Percentiles rank a stretch among this genome's conserved stretches.
Evolutionary conservation across 495 filamentous ascomycete species (phyloP).

Genomic region (Podospora comata): DNA sequence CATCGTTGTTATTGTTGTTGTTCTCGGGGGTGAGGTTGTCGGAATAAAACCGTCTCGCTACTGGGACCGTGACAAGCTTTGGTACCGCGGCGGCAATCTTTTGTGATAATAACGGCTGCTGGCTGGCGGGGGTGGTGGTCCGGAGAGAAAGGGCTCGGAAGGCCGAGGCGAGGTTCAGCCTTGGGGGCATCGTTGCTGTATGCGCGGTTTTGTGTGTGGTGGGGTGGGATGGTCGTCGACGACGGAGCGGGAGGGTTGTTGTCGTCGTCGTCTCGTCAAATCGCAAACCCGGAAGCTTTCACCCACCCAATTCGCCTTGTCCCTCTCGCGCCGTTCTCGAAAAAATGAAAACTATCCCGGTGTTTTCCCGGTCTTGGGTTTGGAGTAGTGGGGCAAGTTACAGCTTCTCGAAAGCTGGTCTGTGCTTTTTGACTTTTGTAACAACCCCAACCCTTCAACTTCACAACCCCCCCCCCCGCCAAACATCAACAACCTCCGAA

Average conservation of each 20-base stretch:
- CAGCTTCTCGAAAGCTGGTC: not conserved
- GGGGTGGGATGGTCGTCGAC: conserved; percentile 3
- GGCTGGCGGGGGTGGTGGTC: not conserved
- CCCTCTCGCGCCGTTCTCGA: not conserved
- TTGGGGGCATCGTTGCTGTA: conserved; percentile 45
- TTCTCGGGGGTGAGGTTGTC: not conserved
- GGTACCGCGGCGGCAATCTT: conserved; percentile 41
- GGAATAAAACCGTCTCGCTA: conserved; percentile 24
- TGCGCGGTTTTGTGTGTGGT: conserved; percentile 11
- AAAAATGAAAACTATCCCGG: conserved; percentile 16
- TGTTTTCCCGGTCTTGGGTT: conserved; percentile 16
- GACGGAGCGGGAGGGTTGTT: not conserved
- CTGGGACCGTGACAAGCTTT: conserved; percentile 27
- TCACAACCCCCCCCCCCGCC: not conserved
- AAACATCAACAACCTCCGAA: conserved; percentile 2
- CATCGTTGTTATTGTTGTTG: too few relatives aligned
- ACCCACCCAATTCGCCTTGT: not conserved
- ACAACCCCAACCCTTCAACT: not conserved
- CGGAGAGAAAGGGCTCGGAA: conserved; percentile 39
- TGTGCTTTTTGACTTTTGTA: not conserved
- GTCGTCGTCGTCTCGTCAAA: not conserved
- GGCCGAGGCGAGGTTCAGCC: conserved; percentile 42
- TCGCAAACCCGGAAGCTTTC: not conserved
- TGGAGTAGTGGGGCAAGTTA: not conserved
- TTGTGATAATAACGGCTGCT: conserved; percentile 35